A percentile compares a stretch with the other conserved stretches of the same genome.
phyloP scores from a whole-genome alignment of 225 moss, liverwort and hornwort species.

The Bryoerythrophyllum caledonicum region DNA sequence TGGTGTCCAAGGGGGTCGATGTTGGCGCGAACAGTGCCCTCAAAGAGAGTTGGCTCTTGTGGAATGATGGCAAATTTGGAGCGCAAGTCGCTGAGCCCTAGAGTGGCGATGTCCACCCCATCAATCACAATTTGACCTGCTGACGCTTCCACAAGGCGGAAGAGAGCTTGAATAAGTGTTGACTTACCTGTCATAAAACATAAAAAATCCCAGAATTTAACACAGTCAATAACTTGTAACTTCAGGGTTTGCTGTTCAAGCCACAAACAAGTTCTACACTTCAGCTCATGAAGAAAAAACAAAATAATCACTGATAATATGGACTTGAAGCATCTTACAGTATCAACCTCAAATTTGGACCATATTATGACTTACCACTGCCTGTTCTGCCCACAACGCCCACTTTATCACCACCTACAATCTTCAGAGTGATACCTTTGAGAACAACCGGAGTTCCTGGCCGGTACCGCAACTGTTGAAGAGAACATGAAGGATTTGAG shows the following conservation, averaged over 20 bases:
- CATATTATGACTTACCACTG: constrained; percentile 31
- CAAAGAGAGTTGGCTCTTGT: constrained; percentile 72
- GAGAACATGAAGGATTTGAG: neutral
- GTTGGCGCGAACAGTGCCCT: constrained; percentile 64
- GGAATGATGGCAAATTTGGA: constrained; percentile 72
- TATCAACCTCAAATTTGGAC: neutral
- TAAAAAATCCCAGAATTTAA: neutral
- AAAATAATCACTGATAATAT: neutral
- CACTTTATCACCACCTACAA: constrained; percentile 65
- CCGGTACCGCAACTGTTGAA: constrained; percentile 65
- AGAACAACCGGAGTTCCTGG: constrained; percentile 56
- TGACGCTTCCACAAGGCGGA: constrained; percentile 61
- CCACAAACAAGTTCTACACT: neutral
- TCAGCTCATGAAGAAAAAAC: neutral
- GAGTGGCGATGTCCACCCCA: constrained; percentile 51
- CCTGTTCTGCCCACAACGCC: constrained; percentile 75
- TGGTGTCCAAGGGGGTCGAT: constrained; percentile 57
- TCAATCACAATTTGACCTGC: constrained; percentile 61
- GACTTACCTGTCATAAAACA: constrained; percentile 40
- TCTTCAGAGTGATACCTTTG: constrained; percentile 54
- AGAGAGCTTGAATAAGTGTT: constrained; percentile 56
- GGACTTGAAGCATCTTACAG: neutral
- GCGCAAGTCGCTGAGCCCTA: constrained; percentile 71
- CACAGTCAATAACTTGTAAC: neutral
- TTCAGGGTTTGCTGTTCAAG: neutral